Base-by-base conservation (phyloP, 192 early-diverging fungal species). In the Coemansia sp. region DNA sequence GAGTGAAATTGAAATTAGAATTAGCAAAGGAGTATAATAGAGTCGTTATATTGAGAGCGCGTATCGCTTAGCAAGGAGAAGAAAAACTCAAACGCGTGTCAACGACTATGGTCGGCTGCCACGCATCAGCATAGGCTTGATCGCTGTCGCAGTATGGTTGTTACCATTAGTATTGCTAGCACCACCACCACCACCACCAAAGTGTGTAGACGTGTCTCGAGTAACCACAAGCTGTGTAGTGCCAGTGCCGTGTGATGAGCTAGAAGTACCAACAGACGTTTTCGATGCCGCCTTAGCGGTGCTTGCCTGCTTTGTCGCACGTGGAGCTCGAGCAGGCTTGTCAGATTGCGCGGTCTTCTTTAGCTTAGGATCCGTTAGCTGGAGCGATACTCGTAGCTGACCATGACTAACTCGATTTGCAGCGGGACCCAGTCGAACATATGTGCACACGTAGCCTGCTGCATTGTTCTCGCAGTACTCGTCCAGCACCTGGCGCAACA, bases 401-500 rank as follows among this genome's bases (percentile, higher is more conserved):
- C 86, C 86, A 31, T 83, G 80, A 23, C 78, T 36, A 12, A 87
- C 78, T n/a, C 74, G 72, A 27, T 60, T 67, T 5, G 84, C 77
- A 21, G 85, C 84, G 53, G 77, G 64, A 1, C 85, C 86, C 2
- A 85, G 68, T 63, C 85, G 82, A 4, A 89, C 83, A 71, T 94
- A 93, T 2, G 84, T 70, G 44, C 46, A 84, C 45, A 72, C 83
- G 67, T 88, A 96, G 4, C 89, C 90, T 61, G 86, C 84, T 10
- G 75, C 77, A 62, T 89, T 90, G 15, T 72, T 59, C 46, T 89
- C 87, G 48, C 86, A 76, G 21, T 83, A 75, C 71, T 94, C 92
- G 29, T 79, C 84, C 0, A 97, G 66, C 19, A 89, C 69, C 44
- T 91, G 86, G 25, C 89, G 75, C 15, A 85, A 45, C 2, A 89